Evolutionary conservation across 768 basidiomycete species (phyloP), one percentile per base, ranked within the genome.

Genomic region (Podaxis sp.): DNA sequence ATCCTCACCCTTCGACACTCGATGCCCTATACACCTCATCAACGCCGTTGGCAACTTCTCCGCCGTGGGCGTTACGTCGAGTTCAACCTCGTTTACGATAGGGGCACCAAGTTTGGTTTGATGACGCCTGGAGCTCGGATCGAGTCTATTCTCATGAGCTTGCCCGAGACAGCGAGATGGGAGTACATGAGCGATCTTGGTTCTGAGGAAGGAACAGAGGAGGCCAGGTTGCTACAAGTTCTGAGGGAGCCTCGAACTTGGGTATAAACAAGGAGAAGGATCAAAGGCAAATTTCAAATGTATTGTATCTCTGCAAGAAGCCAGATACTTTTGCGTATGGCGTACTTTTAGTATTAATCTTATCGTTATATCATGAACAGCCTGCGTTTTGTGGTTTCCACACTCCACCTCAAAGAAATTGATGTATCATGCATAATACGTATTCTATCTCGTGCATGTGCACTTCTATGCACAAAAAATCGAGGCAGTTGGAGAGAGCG

Each of bases 61-160:
- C 82, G 97, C 46, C 80, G 96, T 25, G 96, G 96, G 0, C 82
- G 96, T 65, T 96, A 98, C 70, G 96, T 96, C 56, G 96, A 99
- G 73, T 99, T 95, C 76, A 95, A 95, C 73, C 73, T 96, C 65
- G 86, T 94, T 11, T 86, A 89, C 66, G 93, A 95, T 69, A 80
- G 93, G 50, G 93, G 93, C 1, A 95, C 93, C 24, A 94, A 91
- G 71, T 96, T 93, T 67, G 93, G 92, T 6, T 76, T 94, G 63
- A 85, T 83, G 76, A 92, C 91, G 2, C 94, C 93, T 29, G 91
- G 92, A 19, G 90, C 93, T 11, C 79, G 94, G 66, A 89, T 95
- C 19, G 94, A 96, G 77, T 93, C 91, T 72, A 93, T 95, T 61
- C 73, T 95, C 41, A 94, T 94, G 93, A 93, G 88, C 73, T 74